Evolutionary conservation across 352 stramenopile genomes (phyloP).

Genomic region (Albugo laibachii): DNA sequence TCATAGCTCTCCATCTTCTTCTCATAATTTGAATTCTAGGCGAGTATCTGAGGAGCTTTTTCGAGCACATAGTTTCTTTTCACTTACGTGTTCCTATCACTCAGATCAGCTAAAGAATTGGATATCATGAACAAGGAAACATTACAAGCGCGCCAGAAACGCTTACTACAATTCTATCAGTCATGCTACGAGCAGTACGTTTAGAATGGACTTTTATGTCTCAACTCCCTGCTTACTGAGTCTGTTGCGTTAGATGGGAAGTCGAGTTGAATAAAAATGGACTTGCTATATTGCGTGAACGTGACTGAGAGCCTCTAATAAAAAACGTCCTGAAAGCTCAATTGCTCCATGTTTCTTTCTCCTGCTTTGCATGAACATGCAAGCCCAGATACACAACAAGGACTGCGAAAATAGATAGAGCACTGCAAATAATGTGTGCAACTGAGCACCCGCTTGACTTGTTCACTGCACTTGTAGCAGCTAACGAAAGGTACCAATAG

Average conservation of each 20-base stretch:
- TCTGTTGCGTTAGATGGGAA: slow-evolving; percentile 23
- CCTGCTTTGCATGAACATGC: too few species aligned
- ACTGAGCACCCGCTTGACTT: too few species aligned
- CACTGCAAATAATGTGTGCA: too few species aligned
- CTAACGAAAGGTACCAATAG: too few species aligned
- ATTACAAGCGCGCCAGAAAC: slow-evolving; percentile 33
- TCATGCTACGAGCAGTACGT: slow-evolving; percentile 46
- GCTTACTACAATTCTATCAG: slow-evolving; percentile 54
- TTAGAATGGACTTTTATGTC: neutral
- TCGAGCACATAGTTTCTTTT: neutral
- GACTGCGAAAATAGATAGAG: too few species aligned
- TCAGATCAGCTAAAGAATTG: slow-evolving; percentile 42
- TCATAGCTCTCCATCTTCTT: slow-evolving; percentile 23
- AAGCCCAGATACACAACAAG: too few species aligned
- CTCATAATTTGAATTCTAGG: slow-evolving; percentile 27
- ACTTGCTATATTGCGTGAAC: slow-evolving; percentile 40
- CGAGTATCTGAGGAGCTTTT: neutral
- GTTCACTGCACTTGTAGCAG: too few species aligned
- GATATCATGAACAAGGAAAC: slow-evolving; percentile 62
- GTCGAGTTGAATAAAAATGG: slow-evolving; percentile 41
- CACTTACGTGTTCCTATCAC: neutral
- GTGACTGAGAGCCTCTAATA: slow-evolving; percentile 47
- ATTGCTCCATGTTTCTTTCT: too few species aligned
- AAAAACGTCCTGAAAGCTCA: too few species aligned
- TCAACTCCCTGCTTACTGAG: neutral